A percentile compares a stretch with the other conserved stretches of the same genome.
These are phyloP conservation scores for Teunomyces cretensis DNA, from an alignment of 805 yeast genomes.

Conservation along the genomic window DNA sequence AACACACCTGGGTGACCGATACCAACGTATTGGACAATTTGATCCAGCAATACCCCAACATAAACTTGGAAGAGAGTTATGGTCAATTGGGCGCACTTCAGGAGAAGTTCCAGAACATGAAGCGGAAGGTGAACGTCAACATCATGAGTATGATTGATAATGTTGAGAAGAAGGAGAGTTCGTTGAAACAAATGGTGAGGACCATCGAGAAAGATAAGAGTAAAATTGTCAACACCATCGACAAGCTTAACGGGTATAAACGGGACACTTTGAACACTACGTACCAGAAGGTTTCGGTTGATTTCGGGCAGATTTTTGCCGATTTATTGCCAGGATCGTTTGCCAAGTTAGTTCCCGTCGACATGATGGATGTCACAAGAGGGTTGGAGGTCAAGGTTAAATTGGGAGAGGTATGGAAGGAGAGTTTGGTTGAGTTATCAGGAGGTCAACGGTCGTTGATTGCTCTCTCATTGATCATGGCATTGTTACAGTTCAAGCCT, in stretches of 20 bases:
- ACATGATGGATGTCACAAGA: constrained; percentile 77
- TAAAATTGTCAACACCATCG: constrained; percentile 86
- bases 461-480: constrained; percentile 89
- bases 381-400: constrained; percentile 91
- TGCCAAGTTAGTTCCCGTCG: constrained; percentile 83
- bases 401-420: constrained; percentile 93
- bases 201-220: constrained; percentile 87
- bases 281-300: constrained; percentile 81
- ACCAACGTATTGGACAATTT: constrained; percentile 54
- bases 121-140: constrained; percentile 77
- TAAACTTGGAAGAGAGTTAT: constrained; percentile 62
- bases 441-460: constrained; percentile 97
- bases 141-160: constrained; percentile 90
- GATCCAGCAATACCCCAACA: constrained; percentile 59
- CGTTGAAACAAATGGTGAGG: constrained; percentile 74
- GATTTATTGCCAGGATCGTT: constrained; percentile 87
- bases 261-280: constrained; percentile 78
- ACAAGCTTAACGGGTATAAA: constrained; percentile 80
- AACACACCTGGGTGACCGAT: constrained; percentile 75
- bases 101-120: constrained; percentile 66
- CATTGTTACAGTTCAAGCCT: constrained; percentile 89
- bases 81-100: constrained; percentile 55
- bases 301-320: constrained; percentile 86
- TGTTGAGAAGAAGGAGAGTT: constrained; percentile 81
- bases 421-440: constrained; percentile 87